These are phyloP conservation scores for Microbotryum silenes-acaulis DNA, from an alignment of 1,284 basidiomycete genomes.

Conservation along the genomic window DNA sequence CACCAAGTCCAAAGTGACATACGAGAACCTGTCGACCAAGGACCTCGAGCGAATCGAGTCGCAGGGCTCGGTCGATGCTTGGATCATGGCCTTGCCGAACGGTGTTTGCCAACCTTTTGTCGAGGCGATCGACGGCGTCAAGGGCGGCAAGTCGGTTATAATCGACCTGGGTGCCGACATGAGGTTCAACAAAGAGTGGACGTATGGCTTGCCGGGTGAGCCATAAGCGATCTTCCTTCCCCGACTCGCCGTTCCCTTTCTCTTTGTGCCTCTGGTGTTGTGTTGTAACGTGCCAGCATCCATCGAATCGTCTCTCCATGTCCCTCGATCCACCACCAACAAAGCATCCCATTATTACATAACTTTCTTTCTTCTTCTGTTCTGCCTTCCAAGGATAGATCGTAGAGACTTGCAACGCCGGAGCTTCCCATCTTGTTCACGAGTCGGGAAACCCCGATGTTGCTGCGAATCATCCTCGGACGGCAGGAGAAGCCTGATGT, in stretches of 20 bases:
- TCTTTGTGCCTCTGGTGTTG: too few relatives aligned
- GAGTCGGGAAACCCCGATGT: too few relatives aligned
- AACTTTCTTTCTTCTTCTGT: too few relatives aligned
- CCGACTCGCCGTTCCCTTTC: conserved; percentile 28
- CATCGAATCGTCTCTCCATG: too few relatives aligned
- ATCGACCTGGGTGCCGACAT: conserved; percentile 94
- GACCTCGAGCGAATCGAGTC: conserved; percentile 83
- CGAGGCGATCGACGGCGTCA: conserved; percentile 77
- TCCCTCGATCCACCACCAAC: too few relatives aligned
- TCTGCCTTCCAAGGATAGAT: too few relatives aligned
- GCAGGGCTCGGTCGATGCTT: conserved; percentile 80
- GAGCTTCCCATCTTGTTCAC: too few relatives aligned
- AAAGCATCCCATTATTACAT: too few relatives aligned
- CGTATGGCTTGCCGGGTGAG: conserved; percentile 98
- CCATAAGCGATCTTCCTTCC: conserved; percentile 30
- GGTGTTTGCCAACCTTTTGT: conserved; percentile 96
- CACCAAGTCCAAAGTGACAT: conserved; percentile 65
- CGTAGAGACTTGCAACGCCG: too few relatives aligned
- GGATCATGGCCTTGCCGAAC: conserved; percentile 97
- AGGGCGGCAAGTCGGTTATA: conserved; percentile 61
- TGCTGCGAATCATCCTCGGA: too few relatives aligned
- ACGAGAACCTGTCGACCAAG: conserved; percentile 65
- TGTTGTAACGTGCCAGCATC: too few relatives aligned
- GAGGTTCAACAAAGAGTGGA: conserved; percentile 89
- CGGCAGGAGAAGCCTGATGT: background rate